These are phyloP conservation scores for Meira miltonrushii DNA, from an alignment of 1,284 basidiomycete species.

Conservation along the genomic window DNA sequence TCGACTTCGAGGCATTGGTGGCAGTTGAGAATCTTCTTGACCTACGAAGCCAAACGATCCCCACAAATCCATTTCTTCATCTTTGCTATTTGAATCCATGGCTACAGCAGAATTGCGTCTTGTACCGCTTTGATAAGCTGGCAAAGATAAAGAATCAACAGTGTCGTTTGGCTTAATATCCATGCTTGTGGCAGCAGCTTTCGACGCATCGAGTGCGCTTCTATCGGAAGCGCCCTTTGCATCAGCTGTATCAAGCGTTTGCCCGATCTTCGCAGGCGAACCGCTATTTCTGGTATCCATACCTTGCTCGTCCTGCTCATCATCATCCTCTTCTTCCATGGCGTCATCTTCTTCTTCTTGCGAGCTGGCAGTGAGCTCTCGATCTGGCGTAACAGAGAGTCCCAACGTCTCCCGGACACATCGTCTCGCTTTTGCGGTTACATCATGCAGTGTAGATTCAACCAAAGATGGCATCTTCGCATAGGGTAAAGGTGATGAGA, in stretches of 20 bases:
- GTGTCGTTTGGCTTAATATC: no score
- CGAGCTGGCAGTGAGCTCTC: background rate
- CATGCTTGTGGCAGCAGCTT: no score
- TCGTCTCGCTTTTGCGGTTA: background rate
- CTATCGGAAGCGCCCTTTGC: no score
- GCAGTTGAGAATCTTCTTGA: background rate
- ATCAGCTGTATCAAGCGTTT: no score
- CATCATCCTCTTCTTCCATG: slow-evolving; percentile 6
- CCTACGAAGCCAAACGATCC: slow-evolving; percentile 5
- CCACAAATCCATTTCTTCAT: slow-evolving; percentile 6
- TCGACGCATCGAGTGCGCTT: no score
- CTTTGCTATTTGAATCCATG: background rate
- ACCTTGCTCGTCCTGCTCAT: slow-evolving; percentile 3
- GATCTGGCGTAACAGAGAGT: background rate
- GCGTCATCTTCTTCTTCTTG: slow-evolving; percentile 1
- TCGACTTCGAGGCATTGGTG: background rate
- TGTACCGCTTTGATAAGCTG: background rate
- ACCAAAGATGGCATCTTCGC: background rate
- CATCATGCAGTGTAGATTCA: background rate
- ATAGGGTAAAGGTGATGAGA: background rate
- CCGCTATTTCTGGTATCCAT: background rate
- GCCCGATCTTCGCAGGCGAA: no score
- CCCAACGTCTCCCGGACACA: background rate
- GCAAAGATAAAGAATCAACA: no score
- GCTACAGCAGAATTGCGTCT: background rate